These are phyloP conservation scores for Talaromyces sp. DNA, from an alignment of 2,329 filamentous ascomycete genomes.

Conservation along the genomic window DNA sequence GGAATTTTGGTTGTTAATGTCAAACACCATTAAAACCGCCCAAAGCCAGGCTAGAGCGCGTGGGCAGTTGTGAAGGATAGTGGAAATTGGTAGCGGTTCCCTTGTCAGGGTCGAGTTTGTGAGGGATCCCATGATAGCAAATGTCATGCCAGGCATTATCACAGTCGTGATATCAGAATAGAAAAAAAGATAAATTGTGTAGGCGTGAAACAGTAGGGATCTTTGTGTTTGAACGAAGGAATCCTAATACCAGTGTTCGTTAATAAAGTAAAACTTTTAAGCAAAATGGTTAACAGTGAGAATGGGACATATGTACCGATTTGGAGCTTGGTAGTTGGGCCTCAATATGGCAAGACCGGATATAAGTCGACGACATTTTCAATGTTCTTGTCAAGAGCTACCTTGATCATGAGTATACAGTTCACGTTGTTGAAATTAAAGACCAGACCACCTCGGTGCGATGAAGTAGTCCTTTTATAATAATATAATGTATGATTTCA, in stretches of 20 bases:
- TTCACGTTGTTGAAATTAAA: background rate
- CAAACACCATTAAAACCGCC: slow-evolving; percentile 12
- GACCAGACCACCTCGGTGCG: background rate
- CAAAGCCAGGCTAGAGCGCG: slow-evolving; percentile 8
- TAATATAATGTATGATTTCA: background rate
- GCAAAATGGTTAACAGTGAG: background rate
- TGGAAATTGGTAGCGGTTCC: background rate
- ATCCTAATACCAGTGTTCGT: background rate
- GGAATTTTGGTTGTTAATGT: slow-evolving; percentile 13
- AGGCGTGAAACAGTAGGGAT: background rate
- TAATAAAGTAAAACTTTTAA: background rate
- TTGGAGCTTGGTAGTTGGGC: background rate
- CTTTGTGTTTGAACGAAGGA: background rate
- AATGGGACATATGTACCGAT: background rate
- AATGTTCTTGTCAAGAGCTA: background rate
- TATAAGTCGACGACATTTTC: background rate
- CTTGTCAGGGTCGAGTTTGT: slow-evolving; percentile 8
- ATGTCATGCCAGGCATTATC: slow-evolving; percentile 12
- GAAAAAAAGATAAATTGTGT: slow-evolving; percentile 9
- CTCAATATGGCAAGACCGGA: background rate
- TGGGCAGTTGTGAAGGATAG: slow-evolving; percentile 3
- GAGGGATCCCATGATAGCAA: slow-evolving; percentile 7
- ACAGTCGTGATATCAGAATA: slow-evolving; percentile 13
- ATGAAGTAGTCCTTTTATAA: background rate
- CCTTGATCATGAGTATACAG: background rate